Percentiles rank a stretch among this genome's conserved stretches.
Conservation (phyloP, 2,329 filamentous ascomycete species). For the Zasmidium angulare region DNA sequence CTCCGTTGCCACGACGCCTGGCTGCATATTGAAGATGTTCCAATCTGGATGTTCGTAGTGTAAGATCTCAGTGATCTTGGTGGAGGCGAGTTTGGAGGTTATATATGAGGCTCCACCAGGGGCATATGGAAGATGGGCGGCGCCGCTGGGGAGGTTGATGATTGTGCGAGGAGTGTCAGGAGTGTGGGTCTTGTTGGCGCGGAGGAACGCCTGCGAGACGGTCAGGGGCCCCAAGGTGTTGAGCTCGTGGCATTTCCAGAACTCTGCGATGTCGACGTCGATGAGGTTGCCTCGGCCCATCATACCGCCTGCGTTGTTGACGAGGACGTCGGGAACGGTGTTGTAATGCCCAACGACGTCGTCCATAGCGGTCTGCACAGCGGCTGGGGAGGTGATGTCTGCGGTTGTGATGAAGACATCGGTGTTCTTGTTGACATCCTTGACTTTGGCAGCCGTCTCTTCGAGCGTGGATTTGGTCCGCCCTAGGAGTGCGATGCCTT, state of each 20-base stretch:
- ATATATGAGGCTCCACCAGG: constrained; percentile 8
- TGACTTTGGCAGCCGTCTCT: constrained; percentile 10
- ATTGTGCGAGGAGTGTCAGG: constrained; percentile 7
- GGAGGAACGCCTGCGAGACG: constrained; percentile 13
- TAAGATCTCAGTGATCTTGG: constrained; percentile 14
- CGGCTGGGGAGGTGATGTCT: constrained; percentile 13
- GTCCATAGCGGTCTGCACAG: constrained; percentile 11
- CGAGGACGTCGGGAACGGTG: constrained; percentile 16
- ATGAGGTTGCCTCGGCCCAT: constrained; percentile 8
- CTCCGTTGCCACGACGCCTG: constrained; percentile 17
- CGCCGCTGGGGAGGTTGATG: constrained; percentile 15
- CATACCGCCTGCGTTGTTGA: constrained; percentile 17
- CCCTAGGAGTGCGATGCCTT: constrained; percentile 19
- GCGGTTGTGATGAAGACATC: constrained; percentile 14
- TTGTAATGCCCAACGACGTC: constrained; percentile 1
- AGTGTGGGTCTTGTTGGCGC: constrained; percentile 5
- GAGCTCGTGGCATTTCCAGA: constrained; percentile 12
- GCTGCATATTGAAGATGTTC: constrained; percentile 21
- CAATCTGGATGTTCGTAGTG: constrained; percentile 16
- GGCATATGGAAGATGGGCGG: constrained; percentile 14
- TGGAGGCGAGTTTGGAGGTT: constrained; percentile 12
- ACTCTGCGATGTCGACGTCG: constrained; percentile 13
- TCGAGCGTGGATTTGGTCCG: constrained; percentile 17
- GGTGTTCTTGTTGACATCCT: constrained; percentile 3
- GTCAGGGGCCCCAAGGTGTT: constrained; percentile 13